Conservation (phyloP, 2,329 filamentous ascomycete species). For the Chalaropsis thielavioides region DNA sequence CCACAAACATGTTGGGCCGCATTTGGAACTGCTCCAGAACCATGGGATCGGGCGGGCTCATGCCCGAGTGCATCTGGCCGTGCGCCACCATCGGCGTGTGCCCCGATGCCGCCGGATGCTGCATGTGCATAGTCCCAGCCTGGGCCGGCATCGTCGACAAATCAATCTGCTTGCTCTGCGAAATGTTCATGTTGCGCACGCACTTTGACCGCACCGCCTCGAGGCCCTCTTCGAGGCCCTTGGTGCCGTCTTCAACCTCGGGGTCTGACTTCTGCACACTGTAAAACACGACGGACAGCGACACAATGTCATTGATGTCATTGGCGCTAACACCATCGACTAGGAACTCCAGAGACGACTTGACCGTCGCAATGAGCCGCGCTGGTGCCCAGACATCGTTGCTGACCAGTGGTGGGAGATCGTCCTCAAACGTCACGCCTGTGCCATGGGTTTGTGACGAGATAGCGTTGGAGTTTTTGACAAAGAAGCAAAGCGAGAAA, state of each 20-base stretch:
- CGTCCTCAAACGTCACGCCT: conserved; percentile 8
- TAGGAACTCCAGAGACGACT: conserved; percentile 34
- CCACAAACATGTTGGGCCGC: conserved; percentile 11
- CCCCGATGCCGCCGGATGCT: background rate
- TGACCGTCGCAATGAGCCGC: conserved; percentile 31
- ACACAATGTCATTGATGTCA: conserved; percentile 37
- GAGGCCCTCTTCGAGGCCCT: conserved; percentile 25
- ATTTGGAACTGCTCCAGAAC: conserved; percentile 14
- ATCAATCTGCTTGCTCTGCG: conserved; percentile 25
- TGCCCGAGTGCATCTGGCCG: conserved; percentile 3
- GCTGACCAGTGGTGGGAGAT: conserved; percentile 8
- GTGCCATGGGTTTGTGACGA: background rate
- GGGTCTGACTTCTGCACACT: conserved; percentile 31
- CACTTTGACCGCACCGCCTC: conserved; percentile 32
- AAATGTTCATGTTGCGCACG: conserved; percentile 31
- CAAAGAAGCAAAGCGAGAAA: conserved; percentile 42
- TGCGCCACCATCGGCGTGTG: conserved; percentile 9
- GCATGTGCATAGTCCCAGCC: background rate
- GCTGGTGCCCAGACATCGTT: conserved; percentile 28
- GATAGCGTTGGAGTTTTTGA: conserved; percentile 24
- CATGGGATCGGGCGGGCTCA: conserved; percentile 14
- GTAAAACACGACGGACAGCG: conserved; percentile 34
- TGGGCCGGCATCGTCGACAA: conserved; percentile 2
- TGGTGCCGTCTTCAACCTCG: conserved; percentile 30
- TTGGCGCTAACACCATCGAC: conserved; percentile 34